A percentile compares a stretch with the other conserved stretches of the same genome.
These are phyloP conservation scores for Macrophomina tecta DNA, from an alignment of 2,329 filamentous ascomycete species.

Conservation along the genomic window DNA sequence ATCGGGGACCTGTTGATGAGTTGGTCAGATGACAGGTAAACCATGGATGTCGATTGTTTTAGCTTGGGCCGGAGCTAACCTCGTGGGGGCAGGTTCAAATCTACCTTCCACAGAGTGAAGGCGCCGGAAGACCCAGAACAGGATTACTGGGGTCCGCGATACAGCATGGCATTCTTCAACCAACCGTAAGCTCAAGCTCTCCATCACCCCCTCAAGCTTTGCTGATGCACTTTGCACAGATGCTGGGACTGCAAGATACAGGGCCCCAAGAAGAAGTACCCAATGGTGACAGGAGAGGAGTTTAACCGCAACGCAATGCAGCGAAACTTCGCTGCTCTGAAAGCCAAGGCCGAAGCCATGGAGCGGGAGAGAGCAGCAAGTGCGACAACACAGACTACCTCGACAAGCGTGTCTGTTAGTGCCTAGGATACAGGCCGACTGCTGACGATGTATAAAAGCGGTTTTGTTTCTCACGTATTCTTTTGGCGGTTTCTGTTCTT, in stretches of 20 bases:
- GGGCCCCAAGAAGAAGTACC: slow-evolving; percentile 67
- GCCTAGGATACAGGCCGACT: not conserved
- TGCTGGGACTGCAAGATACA: slow-evolving; percentile 63
- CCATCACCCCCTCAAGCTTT: slow-evolving; percentile 31
- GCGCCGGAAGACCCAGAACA: slow-evolving; percentile 59
- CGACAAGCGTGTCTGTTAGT: not conserved
- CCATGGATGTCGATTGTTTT: not conserved
- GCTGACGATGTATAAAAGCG: not conserved
- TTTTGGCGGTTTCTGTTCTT: too few species aligned
- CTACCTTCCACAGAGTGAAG: slow-evolving; percentile 69
- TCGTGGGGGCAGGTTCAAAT: slow-evolving; percentile 61
- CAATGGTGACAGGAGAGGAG: slow-evolving; percentile 64
- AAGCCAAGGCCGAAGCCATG: slow-evolving; percentile 47
- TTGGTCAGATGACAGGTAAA: slow-evolving; percentile 63
- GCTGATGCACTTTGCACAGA: not conserved
- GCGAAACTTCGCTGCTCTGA: slow-evolving; percentile 60
- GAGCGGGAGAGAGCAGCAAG: not conserved
- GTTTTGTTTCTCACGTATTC: too few species aligned
- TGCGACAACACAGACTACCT: not conserved
- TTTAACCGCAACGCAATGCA: slow-evolving; percentile 65
- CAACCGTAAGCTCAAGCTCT: slow-evolving; percentile 51
- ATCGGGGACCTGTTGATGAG: slow-evolving; percentile 71
- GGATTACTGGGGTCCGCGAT: slow-evolving; percentile 64
- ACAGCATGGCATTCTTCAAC: slow-evolving; percentile 71
- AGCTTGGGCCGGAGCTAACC: slow-evolving; percentile 5